These are phyloP conservation scores for Phialophora chinensis DNA, from an alignment of 2,329 filamentous ascomycete genomes.

Conservation along the genomic window DNA sequence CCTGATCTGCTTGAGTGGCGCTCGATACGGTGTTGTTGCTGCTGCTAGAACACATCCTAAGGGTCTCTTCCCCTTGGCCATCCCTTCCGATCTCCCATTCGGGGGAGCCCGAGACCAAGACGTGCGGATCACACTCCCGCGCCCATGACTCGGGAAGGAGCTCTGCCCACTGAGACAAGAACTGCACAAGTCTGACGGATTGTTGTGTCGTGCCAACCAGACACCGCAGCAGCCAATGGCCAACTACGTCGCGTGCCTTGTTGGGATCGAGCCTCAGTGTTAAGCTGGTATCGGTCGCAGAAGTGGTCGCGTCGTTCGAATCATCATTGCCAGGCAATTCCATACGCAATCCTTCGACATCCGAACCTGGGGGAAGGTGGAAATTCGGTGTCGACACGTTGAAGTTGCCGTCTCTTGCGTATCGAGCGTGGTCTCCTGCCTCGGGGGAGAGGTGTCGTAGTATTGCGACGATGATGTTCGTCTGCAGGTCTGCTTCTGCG, in stretches of 20 bases:
- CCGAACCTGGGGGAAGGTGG: background rate
- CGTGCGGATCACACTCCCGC: constrained; percentile 25
- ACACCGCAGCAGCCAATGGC: constrained; percentile 22
- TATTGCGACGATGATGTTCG: constrained; percentile 25
- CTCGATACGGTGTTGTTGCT: background rate
- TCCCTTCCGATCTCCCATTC: constrained; percentile 14
- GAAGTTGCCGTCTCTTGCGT: background rate
- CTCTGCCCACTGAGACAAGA: constrained; percentile 29
- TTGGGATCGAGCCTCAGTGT: constrained; percentile 6
- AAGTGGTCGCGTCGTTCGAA: background rate
- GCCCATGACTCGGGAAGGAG: constrained; percentile 35
- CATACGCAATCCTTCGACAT: background rate
- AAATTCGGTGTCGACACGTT: background rate
- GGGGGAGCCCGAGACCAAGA: constrained; percentile 13
- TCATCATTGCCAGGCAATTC: background rate
- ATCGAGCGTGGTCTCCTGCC: background rate
- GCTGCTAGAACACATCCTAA: background rate
- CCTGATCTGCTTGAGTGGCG: background rate
- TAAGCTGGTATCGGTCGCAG: background rate
- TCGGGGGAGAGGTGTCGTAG: constrained; percentile 17
- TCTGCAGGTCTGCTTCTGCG: constrained; percentile 4
- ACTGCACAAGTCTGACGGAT: background rate
- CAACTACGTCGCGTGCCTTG: constrained; percentile 11
- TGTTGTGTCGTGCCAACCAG: background rate
- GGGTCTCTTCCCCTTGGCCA: constrained; percentile 10